These are phyloP conservation scores for Sclerotinia borealis DNA, from an alignment of 2,329 filamentous ascomycete genomes.

Conservation along the genomic window DNA sequence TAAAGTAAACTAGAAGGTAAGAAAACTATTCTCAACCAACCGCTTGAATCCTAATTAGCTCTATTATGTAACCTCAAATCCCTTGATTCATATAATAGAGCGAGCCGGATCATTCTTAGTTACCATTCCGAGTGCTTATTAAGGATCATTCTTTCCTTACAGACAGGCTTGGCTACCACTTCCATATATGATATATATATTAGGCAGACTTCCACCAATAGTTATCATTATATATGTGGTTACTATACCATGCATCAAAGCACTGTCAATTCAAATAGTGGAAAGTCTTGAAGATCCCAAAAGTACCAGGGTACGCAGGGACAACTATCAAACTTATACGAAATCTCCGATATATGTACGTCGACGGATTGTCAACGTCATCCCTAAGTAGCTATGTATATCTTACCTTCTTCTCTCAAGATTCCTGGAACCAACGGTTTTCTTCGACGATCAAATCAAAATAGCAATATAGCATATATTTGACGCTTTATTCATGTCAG, in stretches of 20 bases:
- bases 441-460: constrained; percentile 6
- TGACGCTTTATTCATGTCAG: neutral
- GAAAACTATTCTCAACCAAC: neutral
- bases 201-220: neutral
- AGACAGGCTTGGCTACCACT: neutral
- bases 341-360: neutral
- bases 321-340: neutral
- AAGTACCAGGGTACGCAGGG: neutral
- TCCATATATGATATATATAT: neutral
- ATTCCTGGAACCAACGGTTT: neutral
- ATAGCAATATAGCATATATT: neutral
- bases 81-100: neutral
- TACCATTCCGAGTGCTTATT: neutral
- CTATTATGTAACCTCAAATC: neutral
- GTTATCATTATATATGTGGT: neutral
- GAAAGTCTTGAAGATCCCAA: neutral
- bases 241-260: neutral
- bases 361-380: neutral
- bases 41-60: neutral
- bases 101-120: constrained; percentile 6
- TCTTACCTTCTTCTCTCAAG: neutral
- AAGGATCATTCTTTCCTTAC: neutral
- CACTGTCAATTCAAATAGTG: neutral
- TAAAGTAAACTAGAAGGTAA: neutral
- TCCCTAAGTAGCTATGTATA: constrained; percentile 1